These are phyloP conservation scores for Tilletia walkeri DNA, from an alignment of 1,284 basidiomycete species.

Conservation along the genomic window DNA sequence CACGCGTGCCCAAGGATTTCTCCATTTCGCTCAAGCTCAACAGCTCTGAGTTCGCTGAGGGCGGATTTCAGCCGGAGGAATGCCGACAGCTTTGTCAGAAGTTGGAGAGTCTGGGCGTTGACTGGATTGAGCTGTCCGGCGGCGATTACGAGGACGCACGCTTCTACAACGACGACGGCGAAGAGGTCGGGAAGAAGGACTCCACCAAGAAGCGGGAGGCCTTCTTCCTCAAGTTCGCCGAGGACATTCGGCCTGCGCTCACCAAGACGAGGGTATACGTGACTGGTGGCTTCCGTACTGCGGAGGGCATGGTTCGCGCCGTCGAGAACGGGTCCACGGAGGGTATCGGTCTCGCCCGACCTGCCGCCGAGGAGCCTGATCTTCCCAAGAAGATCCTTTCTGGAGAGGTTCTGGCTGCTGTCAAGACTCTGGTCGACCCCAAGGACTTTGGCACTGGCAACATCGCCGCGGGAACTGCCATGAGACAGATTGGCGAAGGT, in stretches of 20 bases:
- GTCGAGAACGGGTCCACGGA: conserved; percentile 50
- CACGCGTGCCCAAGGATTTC: conserved; percentile 58
- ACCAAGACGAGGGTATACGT: conserved; percentile 51
- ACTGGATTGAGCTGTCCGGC: conserved; percentile 30
- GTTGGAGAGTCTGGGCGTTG: conserved; percentile 26
- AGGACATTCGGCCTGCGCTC: conserved; percentile 30
- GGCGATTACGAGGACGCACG: conserved; percentile 25
- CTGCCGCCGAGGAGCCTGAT: conserved; percentile 59
- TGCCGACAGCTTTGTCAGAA: conserved; percentile 19
- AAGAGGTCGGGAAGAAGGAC: conserved; percentile 53
- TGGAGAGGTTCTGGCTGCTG: conserved; percentile 55
- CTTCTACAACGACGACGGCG: conserved; percentile 21
- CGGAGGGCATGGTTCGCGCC: conserved; percentile 58
- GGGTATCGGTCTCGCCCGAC: conserved; percentile 60
- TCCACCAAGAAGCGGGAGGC: conserved; percentile 56
- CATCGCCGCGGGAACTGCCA: conserved; percentile 23
- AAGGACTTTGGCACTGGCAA: conserved; percentile 26
- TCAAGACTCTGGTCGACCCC: conserved; percentile 20
- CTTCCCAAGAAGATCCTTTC: conserved; percentile 57
- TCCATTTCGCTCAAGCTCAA: conserved; percentile 62
- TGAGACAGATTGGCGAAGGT: conserved; percentile 25
- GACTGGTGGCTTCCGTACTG: conserved; percentile 61
- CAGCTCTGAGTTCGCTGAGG: conserved; percentile 42
- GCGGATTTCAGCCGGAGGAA: conserved; percentile 26
- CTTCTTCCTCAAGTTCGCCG: conserved; percentile 54